A percentile compares a stretch with the other conserved stretches of the same genome.
phyloP scores from a whole-genome alignment of 2,329 filamentous ascomycete species.

The Diaporthe citriasiana region DNA sequence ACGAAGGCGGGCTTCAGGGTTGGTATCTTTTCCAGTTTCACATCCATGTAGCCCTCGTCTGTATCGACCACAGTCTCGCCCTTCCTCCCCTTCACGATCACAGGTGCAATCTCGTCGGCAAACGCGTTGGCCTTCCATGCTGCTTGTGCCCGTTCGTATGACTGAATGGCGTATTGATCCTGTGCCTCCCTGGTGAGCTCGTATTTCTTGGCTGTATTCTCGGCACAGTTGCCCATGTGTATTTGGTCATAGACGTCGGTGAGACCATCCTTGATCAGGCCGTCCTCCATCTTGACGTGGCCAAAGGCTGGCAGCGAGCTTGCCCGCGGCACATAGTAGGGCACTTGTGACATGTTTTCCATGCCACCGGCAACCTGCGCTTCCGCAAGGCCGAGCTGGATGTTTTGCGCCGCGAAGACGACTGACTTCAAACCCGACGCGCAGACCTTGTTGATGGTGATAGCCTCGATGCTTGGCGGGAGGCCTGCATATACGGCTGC shows the following conservation, averaged over 20 bases:
- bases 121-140: slow-evolving; percentile 89
- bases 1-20: slow-evolving; percentile 93
- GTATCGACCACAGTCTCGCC: slow-evolving; percentile 83
- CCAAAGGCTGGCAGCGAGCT: slow-evolving; percentile 88
- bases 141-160: slow-evolving; percentile 89
- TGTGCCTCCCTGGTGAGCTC: slow-evolving; percentile 86
- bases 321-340: slow-evolving; percentile 90
- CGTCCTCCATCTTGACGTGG: slow-evolving; percentile 89
- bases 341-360: slow-evolving; percentile 97
- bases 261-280: slow-evolving; percentile 92
- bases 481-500: slow-evolving; percentile 91
- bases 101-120: slow-evolving; percentile 89
- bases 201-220: slow-evolving; percentile 92
- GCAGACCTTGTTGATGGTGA: slow-evolving; percentile 98
- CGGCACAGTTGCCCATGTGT: slow-evolving; percentile 98
- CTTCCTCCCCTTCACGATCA: slow-evolving; percentile 87
- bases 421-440: slow-evolving; percentile 96
- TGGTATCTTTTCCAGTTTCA: slow-evolving; percentile 88
- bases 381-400: slow-evolving; percentile 90
- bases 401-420: slow-evolving; percentile 90
- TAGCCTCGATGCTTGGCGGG: slow-evolving; percentile 83
- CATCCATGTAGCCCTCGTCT: slow-evolving; percentile 90
- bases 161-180: slow-evolving; percentile 90
- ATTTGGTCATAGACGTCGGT: slow-evolving; percentile 98
- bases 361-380: slow-evolving; percentile 95